Conservation (phyloP, 2,329 filamentous ascomycete species). For the Dactylellina cionopaga region DNA sequence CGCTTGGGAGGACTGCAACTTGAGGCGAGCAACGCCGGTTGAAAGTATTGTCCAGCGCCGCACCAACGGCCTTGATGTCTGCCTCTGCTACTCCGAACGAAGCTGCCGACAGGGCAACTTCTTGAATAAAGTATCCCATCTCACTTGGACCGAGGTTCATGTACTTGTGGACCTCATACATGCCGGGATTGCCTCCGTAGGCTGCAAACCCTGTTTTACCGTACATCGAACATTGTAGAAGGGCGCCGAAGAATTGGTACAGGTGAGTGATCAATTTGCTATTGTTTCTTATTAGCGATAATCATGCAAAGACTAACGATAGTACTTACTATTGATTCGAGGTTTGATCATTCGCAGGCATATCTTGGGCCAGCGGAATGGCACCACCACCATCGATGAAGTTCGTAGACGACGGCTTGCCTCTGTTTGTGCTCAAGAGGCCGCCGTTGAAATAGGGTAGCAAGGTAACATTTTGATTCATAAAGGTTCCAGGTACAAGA, state of each 20-base stretch:
- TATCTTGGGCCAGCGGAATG: slow-evolving; percentile 67
- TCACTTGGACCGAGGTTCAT: slow-evolving; percentile 68
- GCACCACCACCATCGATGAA: slow-evolving; percentile 72
- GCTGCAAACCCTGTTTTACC: slow-evolving; percentile 65
- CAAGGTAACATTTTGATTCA: slow-evolving; percentile 67
- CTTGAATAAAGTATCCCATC: slow-evolving; percentile 70
- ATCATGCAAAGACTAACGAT: background rate
- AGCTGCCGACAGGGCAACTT: slow-evolving; percentile 68
- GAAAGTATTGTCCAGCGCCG: slow-evolving; percentile 66
- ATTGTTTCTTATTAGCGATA: background rate
- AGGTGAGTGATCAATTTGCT: slow-evolving; percentile 71
- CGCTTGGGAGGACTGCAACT: slow-evolving; percentile 63
- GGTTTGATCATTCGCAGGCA: slow-evolving; percentile 65
- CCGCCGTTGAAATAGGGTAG: slow-evolving; percentile 70
- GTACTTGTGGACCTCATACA: slow-evolving; percentile 69
- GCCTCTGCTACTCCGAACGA: slow-evolving; percentile 69
- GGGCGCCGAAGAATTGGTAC: slow-evolving; percentile 70
- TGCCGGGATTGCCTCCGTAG: slow-evolving; percentile 64
- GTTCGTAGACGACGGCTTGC: slow-evolving; percentile 65
- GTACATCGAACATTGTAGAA: slow-evolving; percentile 68
- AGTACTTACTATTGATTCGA: slow-evolving; percentile 68
- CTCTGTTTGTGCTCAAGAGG: slow-evolving; percentile 67
- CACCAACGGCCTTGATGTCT: slow-evolving; percentile 66
- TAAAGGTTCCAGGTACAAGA: slow-evolving; percentile 65
- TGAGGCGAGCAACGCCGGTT: slow-evolving; percentile 66